Evolutionary conservation across 1,284 basidiomycete species (phyloP).

Genomic region (Sanghuangporus baumii): DNA sequence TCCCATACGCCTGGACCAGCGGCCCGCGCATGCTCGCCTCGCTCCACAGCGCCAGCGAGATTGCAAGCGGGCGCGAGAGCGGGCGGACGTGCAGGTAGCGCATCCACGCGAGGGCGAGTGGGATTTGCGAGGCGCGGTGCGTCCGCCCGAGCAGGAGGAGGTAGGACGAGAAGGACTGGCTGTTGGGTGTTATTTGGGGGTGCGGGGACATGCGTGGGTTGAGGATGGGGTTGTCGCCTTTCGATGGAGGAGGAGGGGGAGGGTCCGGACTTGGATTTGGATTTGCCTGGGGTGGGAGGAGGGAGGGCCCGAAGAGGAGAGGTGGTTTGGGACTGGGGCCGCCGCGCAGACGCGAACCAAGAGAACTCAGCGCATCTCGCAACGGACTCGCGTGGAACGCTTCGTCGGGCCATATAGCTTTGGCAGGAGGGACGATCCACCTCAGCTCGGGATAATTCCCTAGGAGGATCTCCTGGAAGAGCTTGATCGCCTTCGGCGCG

Average conservation of each 20-base stretch:
- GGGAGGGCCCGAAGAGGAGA: neutral
- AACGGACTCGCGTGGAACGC: neutral
- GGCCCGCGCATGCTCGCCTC: slow-evolving; percentile 62
- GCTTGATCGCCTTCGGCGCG: slow-evolving; percentile 37
- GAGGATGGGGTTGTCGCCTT: neutral
- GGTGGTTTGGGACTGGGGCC: neutral
- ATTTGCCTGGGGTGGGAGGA: neutral
- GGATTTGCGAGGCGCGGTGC: slow-evolving; percentile 50
- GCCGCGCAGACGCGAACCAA: slow-evolving; percentile 1
- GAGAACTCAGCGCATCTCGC: slow-evolving; percentile 5
- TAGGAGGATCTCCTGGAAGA: slow-evolving; percentile 47
- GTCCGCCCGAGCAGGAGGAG: slow-evolving; percentile 57
- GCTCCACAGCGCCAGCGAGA: slow-evolving; percentile 63
- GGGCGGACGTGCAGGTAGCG: slow-evolving; percentile 51
- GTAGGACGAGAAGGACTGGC: slow-evolving; percentile 53
- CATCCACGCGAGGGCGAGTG: slow-evolving; percentile 78
- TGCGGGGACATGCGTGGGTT: slow-evolving; percentile 10
- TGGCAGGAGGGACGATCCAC: slow-evolving; percentile 25
- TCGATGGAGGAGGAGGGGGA: neutral
- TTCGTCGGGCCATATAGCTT: slow-evolving; percentile 27
- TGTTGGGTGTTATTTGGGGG: slow-evolving; percentile 44
- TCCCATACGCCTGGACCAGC: slow-evolving; percentile 40
- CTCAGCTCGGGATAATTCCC: slow-evolving; percentile 40
- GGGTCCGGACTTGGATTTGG: neutral
- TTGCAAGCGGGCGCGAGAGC: slow-evolving; percentile 46